Base-by-base conservation (phyloP, 192 early-diverging fungal genomes). In the Thoreauomyces humboldtii region DNA sequence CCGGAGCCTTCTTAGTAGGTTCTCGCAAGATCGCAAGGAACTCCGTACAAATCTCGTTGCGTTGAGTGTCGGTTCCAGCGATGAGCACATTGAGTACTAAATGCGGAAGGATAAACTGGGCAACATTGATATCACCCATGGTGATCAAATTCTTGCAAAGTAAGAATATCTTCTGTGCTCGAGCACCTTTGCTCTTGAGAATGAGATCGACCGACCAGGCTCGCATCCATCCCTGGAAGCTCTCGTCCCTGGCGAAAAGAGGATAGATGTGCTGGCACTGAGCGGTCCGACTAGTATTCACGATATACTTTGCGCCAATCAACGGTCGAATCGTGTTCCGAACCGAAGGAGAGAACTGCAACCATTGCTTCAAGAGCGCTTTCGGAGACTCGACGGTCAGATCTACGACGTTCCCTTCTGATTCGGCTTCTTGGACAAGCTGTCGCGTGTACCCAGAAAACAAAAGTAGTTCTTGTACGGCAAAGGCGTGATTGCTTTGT, bases 391-490 rank as follows among this genome's bases (percentile, higher is more conserved):
- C n/a, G n/a, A n/a, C n/a, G n/a, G n/a, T n/a, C n/a, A n/a, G n/a
- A n/a, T n/a, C n/a, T n/a, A n/a, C n/a, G n/a, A n/a, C n/a, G n/a
- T n/a, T n/a, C n/a, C n/a, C n/a, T n/a, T n/a, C n/a, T n/a, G n/a
- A n/a, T 17, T 15, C 25, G 7, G 11, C 47, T n/a, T 14, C 64
- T 4, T 70, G 36, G 0, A 74, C 57, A 28, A 81, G 42, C 22
- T 71, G 65, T 0, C 55, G 25, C n/a, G 73, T 76, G 57, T 84
- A 86, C 27, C 78, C 74, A 54, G 67, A 75, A n/a, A 77, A 69
- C 29, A 48, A 51, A 21, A 87, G 69, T 1, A 87, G 61, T 48
- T 81, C 79, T 58, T 87, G 85, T 25, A 86, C 80, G 15, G 76
- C 61, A 57, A 65, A 83, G 0, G 81, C 76, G 24, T 80, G 45